Conservation (phyloP, 306 rosid genomes). For the Cicer arietinum region DNA sequence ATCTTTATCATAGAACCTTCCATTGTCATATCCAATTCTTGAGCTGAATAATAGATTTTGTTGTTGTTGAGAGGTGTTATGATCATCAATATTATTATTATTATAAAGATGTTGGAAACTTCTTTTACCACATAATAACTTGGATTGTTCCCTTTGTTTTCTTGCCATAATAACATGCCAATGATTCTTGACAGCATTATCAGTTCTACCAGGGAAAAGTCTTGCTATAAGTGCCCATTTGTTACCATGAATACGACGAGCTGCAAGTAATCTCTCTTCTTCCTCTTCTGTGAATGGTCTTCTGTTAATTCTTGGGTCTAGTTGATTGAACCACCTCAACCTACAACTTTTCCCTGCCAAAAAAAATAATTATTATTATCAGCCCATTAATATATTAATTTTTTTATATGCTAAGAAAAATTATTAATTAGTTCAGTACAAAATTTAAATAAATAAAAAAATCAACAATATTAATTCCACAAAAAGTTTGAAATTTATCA, state of each 20-base stretch:
- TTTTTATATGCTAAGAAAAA: neutral
- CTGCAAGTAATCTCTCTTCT: slow-evolving; percentile 80
- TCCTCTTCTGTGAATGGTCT: slow-evolving; percentile 92
- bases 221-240: slow-evolving; percentile 97
- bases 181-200: slow-evolving; percentile 95
- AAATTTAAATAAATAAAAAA: neutral
- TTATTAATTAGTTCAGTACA: neutral
- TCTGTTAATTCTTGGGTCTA: slow-evolving; percentile 91
- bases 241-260: slow-evolving; percentile 89
- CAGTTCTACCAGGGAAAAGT: slow-evolving; percentile 87
- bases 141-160: slow-evolving; percentile 88
- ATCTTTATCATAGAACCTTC: slow-evolving; percentile 42
- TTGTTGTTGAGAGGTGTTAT: neutral
- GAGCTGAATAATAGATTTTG: neutral
- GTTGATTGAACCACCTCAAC: slow-evolving; percentile 96
- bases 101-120: slow-evolving; percentile 44
- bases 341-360: slow-evolving; percentile 89
- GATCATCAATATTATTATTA: no score
- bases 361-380: neutral
- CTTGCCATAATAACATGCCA: slow-evolving; percentile 99
- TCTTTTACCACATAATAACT: slow-evolving; percentile 66
- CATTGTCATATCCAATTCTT: slow-evolving; percentile 43
- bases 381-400: neutral
- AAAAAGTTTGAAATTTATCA: no score
- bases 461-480: no score